These are phyloP conservation scores for Suhomyces pyralidae DNA, from an alignment of 805 yeast genomes.

Conservation along the genomic window DNA sequence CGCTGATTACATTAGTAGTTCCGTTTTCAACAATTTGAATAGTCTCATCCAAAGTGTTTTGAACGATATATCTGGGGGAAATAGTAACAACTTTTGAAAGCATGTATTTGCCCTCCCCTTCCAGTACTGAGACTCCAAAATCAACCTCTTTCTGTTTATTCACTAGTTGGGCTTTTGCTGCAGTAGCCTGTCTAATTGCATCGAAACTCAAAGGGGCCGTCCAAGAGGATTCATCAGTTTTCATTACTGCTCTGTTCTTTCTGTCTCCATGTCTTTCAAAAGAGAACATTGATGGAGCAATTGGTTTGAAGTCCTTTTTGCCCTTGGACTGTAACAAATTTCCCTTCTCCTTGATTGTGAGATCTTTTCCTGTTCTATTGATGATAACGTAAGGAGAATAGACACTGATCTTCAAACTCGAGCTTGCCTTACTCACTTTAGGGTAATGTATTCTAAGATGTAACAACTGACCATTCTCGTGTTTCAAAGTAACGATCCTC, in stretches of 20 bases:
- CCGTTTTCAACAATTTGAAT: conserved; percentile 69
- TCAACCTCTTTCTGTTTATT: conserved; percentile 60
- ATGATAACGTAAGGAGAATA: conserved; percentile 82
- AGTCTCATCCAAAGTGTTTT: conserved; percentile 55
- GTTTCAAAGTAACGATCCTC: conserved; percentile 46
- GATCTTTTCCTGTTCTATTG: conserved; percentile 71
- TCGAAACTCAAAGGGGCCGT: conserved; percentile 79
- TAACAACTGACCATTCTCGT: conserved; percentile 65
- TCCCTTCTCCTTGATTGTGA: conserved; percentile 56
- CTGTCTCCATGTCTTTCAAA: conserved; percentile 59
- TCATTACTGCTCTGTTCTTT: conserved; percentile 62
- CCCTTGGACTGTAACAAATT: conserved; percentile 52
- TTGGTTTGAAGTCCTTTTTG: conserved; percentile 27
- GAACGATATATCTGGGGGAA: conserved; percentile 77
- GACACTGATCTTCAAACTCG: conserved; percentile 65
- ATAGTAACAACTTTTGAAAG: conserved; percentile 74
- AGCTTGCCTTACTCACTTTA: conserved; percentile 46
- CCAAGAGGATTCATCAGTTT: conserved; percentile 66
- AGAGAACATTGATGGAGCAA: conserved; percentile 77
- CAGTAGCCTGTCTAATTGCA: conserved; percentile 81
- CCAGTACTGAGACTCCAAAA: conserved; percentile 70
- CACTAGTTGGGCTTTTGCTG: conserved; percentile 43
- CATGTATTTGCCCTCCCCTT: conserved; percentile 82
- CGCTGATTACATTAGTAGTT: conserved; percentile 46
- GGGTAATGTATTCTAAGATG: conserved; percentile 64